Evolutionary conservation across 805 yeast genomes (phyloP).

Genomic region (Kazachstania taianensis): DNA sequence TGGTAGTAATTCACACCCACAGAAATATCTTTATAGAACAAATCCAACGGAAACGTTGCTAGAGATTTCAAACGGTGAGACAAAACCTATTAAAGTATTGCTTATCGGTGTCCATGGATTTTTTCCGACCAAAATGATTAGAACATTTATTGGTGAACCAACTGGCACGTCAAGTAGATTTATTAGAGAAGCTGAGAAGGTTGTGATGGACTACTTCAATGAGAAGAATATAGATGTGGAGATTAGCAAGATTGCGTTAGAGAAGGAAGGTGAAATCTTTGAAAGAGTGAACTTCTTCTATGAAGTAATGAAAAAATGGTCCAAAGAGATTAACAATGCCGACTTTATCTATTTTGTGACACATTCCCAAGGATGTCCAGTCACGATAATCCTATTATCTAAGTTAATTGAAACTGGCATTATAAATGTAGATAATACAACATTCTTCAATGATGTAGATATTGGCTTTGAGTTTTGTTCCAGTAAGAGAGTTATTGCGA

Average conservation of each 20-base stretch:
- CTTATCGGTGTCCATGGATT: constrained; percentile 95
- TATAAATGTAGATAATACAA: constrained; percentile 28
- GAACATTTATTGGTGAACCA: constrained; percentile 89
- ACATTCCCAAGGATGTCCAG: constrained; percentile 95
- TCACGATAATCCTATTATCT: constrained; percentile 70
- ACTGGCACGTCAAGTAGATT: constrained; percentile 91
- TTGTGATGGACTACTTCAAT: constrained; percentile 58
- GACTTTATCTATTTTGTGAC: constrained; percentile 88
- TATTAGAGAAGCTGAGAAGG: constrained; percentile 80
- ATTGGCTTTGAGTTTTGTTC: constrained; percentile 6
- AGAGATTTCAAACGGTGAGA: constrained; percentile 13
- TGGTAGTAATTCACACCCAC: constrained; percentile 12
- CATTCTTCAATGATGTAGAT: constrained; percentile 11
- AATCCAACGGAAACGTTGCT: constrained; percentile 13
- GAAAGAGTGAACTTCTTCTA: constrained; percentile 78
- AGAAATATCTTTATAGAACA: constrained; percentile 10
- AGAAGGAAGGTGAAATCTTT: constrained; percentile 84
- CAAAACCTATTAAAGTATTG: constrained; percentile 46
- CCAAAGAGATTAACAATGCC: constrained; percentile 41
- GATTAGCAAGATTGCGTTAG: constrained; percentile 87
- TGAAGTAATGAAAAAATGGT: constrained; percentile 60
- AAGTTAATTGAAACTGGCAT: constrained; percentile 54
- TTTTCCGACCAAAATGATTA: constrained; percentile 76
- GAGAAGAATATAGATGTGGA: constrained; percentile 33
- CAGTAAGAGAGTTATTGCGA: constrained; percentile 43